A percentile compares a stretch with the other conserved stretches of the same genome.
These are phyloP conservation scores for Euphorbia pulcherrima DNA, from an alignment of 345 rosid species.

Conservation along the genomic window DNA sequence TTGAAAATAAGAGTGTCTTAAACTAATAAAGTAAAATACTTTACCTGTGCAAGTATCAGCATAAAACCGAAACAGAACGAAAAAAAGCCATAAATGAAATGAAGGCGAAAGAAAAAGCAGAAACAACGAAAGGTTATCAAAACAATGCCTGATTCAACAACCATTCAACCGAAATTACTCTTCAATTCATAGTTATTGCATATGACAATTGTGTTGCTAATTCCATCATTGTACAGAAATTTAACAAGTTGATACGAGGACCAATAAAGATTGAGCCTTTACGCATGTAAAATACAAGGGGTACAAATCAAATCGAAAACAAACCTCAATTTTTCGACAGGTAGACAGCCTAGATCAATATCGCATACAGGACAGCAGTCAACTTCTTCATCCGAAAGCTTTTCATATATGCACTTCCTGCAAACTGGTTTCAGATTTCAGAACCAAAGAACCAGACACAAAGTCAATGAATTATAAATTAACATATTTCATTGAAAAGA, in stretches of 20 bases:
- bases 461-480: background rate
- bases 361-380: constrained; percentile 72
- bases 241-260: no score
- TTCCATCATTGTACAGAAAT: no score
- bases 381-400: constrained; percentile 60
- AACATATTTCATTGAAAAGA: background rate
- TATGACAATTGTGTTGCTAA: background rate
- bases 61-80: background rate
- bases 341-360: constrained; percentile 59
- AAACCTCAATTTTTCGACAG: constrained; percentile 68
- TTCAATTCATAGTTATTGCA: background rate
- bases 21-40: no score
- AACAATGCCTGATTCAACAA: background rate
- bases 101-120: background rate
- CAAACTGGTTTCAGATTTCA: constrained; percentile 45
- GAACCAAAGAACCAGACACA: constrained; percentile 17
- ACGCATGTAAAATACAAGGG: background rate
- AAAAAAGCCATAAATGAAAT: no score
- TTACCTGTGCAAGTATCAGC: no score
- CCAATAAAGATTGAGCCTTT: background rate
- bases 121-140: background rate
- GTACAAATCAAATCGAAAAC: background rate
- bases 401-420: constrained; percentile 67
- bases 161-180: background rate
- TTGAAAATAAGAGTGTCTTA: no score